Conservation (phyloP, 73 alveolate genomes). For the Paraurostyla sp. region DNA sequence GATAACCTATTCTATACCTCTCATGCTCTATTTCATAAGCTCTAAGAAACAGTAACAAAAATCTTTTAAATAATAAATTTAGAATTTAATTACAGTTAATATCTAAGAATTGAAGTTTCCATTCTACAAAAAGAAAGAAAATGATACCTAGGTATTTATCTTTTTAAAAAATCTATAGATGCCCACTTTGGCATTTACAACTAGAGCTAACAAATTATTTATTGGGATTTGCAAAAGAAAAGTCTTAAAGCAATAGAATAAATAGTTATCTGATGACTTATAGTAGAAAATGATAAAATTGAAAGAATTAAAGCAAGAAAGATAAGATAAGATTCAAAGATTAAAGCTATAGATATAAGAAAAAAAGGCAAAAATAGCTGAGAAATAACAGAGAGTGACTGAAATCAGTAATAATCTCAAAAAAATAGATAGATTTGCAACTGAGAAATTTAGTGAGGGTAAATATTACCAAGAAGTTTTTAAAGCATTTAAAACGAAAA, state of each 20-base stretch:
- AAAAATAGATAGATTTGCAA: conserved; percentile 38
- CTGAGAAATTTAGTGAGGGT: conserved; percentile 47
- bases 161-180: neutral
- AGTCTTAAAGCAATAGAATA: neutral
- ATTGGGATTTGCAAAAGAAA: neutral
- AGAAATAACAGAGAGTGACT: neutral
- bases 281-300: neutral
- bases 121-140: conserved; percentile 42
- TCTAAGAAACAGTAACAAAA: conserved; percentile 26
- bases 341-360: neutral
- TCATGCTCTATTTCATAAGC: conserved; percentile 55
- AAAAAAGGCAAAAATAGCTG: neutral
- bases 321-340: neutral
- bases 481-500: conserved; percentile 35
- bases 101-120: conserved; percentile 23
- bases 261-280: neutral
- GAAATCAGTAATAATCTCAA: neutral
- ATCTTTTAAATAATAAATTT: neutral
- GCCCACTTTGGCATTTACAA: conserved; percentile 19
- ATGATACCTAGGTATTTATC: neutral
- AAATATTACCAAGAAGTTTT: conserved; percentile 56
- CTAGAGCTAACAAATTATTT: neutral
- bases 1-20: conserved; percentile 50
- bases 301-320: neutral
- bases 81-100: conserved; percentile 3